Conservation (phyloP, 2,329 filamentous ascomycete genomes). For the Paraphoma sp. region DNA sequence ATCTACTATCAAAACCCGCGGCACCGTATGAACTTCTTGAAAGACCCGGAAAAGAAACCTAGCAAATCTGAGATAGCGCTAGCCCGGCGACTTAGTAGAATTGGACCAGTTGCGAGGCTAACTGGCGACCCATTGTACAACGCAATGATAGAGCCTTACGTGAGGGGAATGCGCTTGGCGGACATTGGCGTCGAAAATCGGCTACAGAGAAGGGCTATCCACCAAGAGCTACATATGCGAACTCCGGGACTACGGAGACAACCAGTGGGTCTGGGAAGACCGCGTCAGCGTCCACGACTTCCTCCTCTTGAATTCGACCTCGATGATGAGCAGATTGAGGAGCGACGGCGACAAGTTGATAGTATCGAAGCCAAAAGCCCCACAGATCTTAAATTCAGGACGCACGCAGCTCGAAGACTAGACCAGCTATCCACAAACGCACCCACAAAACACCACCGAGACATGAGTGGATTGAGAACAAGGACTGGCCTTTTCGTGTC, state of each 20-base stretch:
- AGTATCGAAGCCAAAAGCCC: too few relatives aligned
- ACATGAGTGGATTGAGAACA: neutral
- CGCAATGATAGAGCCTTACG: neutral
- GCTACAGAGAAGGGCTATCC: too few relatives aligned
- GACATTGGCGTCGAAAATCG: neutral
- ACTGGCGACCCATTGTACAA: neutral
- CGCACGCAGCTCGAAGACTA: neutral
- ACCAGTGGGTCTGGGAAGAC: neutral
- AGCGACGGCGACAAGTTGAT: neutral
- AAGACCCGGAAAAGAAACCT: neutral
- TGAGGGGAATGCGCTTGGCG: neutral
- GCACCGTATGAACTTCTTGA: neutral
- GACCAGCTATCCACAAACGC: neutral
- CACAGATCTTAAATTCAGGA: too few relatives aligned
- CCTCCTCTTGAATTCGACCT: neutral
- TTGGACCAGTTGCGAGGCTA: neutral
- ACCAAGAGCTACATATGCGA: neutral
- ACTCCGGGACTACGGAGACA: neutral
- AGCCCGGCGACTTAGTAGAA: neutral
- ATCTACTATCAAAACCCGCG: constrained; percentile 1
- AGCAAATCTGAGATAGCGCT: neutral
- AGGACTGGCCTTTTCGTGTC: neutral
- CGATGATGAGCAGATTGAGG: neutral
- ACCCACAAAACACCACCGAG: neutral
- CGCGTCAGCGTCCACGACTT: too few relatives aligned